phyloP scores from a whole-genome alignment of 495 filamentous ascomycete species.

The Immersiella caudata region DNA sequence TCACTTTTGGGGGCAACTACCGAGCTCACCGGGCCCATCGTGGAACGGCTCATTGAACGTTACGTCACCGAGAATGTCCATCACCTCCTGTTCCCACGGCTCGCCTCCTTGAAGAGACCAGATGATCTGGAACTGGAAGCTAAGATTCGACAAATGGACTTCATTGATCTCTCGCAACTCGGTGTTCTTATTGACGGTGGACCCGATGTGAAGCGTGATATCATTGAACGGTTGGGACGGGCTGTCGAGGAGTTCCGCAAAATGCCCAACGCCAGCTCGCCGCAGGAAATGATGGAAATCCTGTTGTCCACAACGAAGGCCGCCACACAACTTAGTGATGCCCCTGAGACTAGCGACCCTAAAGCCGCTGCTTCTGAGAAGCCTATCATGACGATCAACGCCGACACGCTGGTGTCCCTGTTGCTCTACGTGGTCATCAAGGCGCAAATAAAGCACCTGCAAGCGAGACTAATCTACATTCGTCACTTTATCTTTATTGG shows the following conservation, averaged over 20 bases:
- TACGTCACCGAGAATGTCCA: conserved; percentile 95
- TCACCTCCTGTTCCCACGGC: conserved; percentile 75
- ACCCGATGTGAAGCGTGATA: conserved; percentile 67
- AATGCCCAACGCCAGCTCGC: conserved; percentile 79
- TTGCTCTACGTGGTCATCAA: conserved; percentile 92
- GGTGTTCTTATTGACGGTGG: conserved; percentile 82
- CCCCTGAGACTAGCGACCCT: conserved; percentile 34
- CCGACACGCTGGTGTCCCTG: conserved; percentile 91
- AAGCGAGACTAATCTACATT: conserved; percentile 88
- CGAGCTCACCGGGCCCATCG: conserved; percentile 86
- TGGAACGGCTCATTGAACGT: conserved; percentile 92
- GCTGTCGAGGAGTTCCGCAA: conserved; percentile 90
- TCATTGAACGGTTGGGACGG: conserved; percentile 68
- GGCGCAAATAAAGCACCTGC: conserved; percentile 83
- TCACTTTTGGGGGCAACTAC: conserved; percentile 91
- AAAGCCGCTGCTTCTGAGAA: conserved; percentile 40
- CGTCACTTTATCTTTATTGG: conserved; percentile 95
- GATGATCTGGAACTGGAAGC: conserved; percentile 92
- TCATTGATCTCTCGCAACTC: conserved; percentile 91
- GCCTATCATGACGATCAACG: conserved; percentile 79
- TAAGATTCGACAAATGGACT: conserved; percentile 88
- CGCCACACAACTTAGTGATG: conserved; percentile 63
- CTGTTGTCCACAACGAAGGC: conserved; percentile 85
- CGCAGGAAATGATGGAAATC: conserved; percentile 93
- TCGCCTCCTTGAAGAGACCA: conserved; percentile 73